phyloP scores from a whole-genome alignment of 2,329 filamentous ascomycete species.

The Talaromyces sp. region DNA sequence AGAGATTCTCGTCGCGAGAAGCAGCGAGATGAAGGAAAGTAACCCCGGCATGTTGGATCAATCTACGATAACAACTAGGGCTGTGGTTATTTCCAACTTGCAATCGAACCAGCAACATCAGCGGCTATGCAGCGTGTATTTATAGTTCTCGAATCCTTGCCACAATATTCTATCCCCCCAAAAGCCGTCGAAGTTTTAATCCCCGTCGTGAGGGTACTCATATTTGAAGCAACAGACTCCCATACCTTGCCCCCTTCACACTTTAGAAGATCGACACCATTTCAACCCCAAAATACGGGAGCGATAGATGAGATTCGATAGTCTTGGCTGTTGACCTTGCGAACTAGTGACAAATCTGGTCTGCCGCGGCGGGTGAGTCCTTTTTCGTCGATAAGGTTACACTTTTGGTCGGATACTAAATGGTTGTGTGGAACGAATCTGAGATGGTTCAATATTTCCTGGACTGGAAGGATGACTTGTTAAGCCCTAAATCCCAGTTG shows the following conservation, averaged over 20 bases:
- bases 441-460: not conserved
- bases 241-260: not conserved
- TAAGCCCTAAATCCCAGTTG: not conserved
- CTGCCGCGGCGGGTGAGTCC: not conserved
- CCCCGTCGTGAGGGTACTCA: not conserved
- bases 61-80: not conserved
- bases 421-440: not conserved
- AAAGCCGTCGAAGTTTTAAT: not conserved
- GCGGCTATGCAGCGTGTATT: not conserved
- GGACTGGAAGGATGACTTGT: not conserved
- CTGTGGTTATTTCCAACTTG: not conserved
- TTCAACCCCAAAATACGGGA: not conserved
- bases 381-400: not conserved
- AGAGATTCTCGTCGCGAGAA: not conserved
- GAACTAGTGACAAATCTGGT: not conserved
- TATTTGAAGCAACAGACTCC: not conserved
- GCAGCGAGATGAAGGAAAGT: not conserved
- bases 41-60: not conserved
- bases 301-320: not conserved
- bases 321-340: not conserved
- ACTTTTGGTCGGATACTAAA: not conserved
- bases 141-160: not conserved
- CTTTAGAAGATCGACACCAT: not conserved
- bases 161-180: not conserved
- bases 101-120: no score